Evolutionary conservation across 768 basidiomycete species (phyloP).

Genomic region (Tulasnella calospora): DNA sequence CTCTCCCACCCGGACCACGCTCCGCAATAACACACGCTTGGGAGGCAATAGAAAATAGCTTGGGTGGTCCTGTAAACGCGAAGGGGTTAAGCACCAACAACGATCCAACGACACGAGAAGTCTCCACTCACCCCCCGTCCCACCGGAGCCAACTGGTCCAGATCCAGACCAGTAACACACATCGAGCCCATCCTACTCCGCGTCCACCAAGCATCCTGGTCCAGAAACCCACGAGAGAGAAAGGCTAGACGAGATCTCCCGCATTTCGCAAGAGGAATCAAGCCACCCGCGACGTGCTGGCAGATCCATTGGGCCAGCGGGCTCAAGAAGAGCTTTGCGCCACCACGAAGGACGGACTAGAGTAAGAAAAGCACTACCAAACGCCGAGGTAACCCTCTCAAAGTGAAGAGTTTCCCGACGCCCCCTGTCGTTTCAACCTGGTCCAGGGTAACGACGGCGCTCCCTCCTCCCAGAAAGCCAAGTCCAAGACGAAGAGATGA

Average conservation of each 20-base stretch:
- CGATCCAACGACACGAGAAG: neutral
- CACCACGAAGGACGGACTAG: neutral
- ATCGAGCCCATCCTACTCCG: neutral
- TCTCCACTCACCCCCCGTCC: no score
- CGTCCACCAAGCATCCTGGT: no score
- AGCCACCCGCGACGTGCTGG: neutral
- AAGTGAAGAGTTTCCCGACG: neutral
- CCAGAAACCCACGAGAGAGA: neutral
- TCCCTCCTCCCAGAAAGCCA: neutral
- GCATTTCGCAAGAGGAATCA: neutral
- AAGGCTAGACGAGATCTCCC: neutral
- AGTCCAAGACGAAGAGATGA: neutral
- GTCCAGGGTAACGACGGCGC: no score
- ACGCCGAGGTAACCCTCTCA: neutral
- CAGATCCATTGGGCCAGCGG: neutral
- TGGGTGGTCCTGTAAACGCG: neutral
- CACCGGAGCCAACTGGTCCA: neutral
- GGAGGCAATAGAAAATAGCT: neutral
- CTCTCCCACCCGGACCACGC: no score
- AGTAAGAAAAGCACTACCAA: neutral
- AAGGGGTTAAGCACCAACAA: no score
- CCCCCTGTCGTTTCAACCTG: neutral
- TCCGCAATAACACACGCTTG: neutral
- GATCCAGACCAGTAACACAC: neutral
- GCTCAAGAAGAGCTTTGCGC: neutral